Evolutionary conservation across 495 filamentous ascomycete genomes (phyloP).

Genomic region (Daldinia concentrica): DNA sequence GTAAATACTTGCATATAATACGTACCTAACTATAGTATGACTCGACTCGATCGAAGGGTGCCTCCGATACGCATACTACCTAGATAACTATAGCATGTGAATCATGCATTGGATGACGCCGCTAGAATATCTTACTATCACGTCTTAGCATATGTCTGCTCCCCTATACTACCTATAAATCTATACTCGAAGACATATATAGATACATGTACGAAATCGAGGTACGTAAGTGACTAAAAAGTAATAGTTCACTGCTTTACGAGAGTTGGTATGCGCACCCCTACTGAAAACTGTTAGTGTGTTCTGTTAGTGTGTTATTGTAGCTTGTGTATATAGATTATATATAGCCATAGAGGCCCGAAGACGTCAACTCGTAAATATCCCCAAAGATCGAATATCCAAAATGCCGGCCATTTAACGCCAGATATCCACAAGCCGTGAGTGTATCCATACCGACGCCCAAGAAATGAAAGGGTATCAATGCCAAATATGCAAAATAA

Average conservation of each 20-base stretch:
- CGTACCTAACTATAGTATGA: neutral
- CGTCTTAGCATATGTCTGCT: neutral
- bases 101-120: neutral
- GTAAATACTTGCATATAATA: neutral
- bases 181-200: neutral
- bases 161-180: neutral
- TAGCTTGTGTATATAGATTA: neutral
- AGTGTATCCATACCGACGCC: slow-evolving; percentile 9
- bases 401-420: neutral
- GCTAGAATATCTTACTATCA: neutral
- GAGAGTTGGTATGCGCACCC: neutral
- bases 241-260: neutral
- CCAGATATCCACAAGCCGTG: neutral
- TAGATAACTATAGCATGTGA: neutral
- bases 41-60: neutral
- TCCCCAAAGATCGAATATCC: neutral
- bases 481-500: slow-evolving; percentile 25
- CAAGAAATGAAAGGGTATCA: slow-evolving; percentile 32
- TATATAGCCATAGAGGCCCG: neutral
- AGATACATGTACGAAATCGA: neutral
- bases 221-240: neutral
- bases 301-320: neutral
- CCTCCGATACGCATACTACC: neutral
- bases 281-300: neutral
- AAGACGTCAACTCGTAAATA: neutral